Base-by-base conservation (phyloP, 2,329 filamentous ascomycete genomes). In the Monilinia aucupariae region DNA sequence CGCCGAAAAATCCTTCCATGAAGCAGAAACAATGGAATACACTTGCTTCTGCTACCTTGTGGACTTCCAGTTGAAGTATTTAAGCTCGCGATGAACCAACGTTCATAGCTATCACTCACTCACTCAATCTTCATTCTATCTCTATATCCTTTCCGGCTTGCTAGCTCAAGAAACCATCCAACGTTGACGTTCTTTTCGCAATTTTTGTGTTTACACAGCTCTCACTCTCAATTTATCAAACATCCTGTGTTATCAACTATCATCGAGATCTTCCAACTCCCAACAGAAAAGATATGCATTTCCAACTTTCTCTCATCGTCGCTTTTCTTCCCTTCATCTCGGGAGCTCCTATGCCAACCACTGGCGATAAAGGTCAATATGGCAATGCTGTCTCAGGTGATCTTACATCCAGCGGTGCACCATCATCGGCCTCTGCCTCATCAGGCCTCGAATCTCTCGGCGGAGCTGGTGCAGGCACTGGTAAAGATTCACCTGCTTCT, bases 201-300 rank as follows among this genome's bases (percentile, higher is more conserved):
- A 49, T 6, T 12, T 43, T n/a, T 10, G 1, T 6, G 1, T 6
- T n/a, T 9, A 30, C 37, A 6, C 10, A 22, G 3, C 9, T 30
- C 12, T 7, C 25, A 15, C 37, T 39, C 5, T 39, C 15, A 12
- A 30, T 17, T 25, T 13, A 3, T 17, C 25, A n/a, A n/a, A 13
- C 1, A 27, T 13, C 3, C 1, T 43, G 9, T 9, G 13, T 48
- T 8, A 54, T 25, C 15, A 13, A 41, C 30, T 6, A 3, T n/a
- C 4, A 2, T n/a, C 25, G 8, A 2, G 1, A 41, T 7, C 25
- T 7, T 2, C 6, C 6, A 13, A 6, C 1, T 13, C 3, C 0
- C 27, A 6, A 30, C 12, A 6, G 39, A 12, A 55, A 2, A 3
- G 30, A 22, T 0, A 55, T 55, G 52, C 37, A 55, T 55, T 43